Percentiles rank a stretch among this genome's conserved stretches.
Evolutionary conservation across 106 monocot genomes (phyloP).

Genomic region (Apostasia ramifera): DNA sequence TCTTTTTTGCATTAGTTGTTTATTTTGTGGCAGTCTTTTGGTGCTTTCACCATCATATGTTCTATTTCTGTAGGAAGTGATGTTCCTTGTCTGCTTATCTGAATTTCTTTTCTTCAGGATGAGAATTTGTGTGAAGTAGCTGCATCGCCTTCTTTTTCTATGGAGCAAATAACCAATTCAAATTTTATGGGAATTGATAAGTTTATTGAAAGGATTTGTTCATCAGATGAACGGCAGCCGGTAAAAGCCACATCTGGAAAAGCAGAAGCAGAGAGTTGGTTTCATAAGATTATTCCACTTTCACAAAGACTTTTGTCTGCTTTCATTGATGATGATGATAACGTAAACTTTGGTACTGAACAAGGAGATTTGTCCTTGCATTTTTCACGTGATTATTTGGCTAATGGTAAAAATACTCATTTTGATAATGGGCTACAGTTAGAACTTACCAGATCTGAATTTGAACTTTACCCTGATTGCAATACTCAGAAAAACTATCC

Average conservation of each 20-base stretch:
- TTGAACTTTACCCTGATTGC: conserved; percentile 29
- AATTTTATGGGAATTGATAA: conserved; percentile 12
- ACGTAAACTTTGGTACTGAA: conserved; percentile 15
- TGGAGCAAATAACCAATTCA: conserved; percentile 11
- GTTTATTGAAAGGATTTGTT: conserved; percentile 7
- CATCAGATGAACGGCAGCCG: conserved; percentile 9
- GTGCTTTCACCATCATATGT: neutral
- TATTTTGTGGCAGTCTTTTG: neutral
- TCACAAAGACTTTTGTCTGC: conserved; percentile 87
- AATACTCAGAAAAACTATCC: conserved; percentile 23
- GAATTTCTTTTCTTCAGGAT: conserved; percentile 25
- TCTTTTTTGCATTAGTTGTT: conserved; percentile 2
- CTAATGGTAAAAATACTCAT: conserved; percentile 14
- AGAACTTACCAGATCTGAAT: conserved; percentile 14
- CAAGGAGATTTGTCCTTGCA: conserved; percentile 22
- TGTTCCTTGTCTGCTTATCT: neutral
- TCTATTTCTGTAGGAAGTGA: neutral
- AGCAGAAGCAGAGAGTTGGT: conserved; percentile 36
- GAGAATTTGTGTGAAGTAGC: conserved; percentile 12
- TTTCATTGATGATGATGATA: conserved; percentile 62
- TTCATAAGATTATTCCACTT: conserved; percentile 59
- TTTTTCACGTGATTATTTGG: conserved; percentile 24
- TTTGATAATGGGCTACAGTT: conserved; percentile 18
- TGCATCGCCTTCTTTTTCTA: conserved; percentile 10
- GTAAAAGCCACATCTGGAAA: conserved; percentile 19